Evolutionary conservation across 352 stramenopile genomes (phyloP).

Genomic region (Pythium folliculosum): DNA sequence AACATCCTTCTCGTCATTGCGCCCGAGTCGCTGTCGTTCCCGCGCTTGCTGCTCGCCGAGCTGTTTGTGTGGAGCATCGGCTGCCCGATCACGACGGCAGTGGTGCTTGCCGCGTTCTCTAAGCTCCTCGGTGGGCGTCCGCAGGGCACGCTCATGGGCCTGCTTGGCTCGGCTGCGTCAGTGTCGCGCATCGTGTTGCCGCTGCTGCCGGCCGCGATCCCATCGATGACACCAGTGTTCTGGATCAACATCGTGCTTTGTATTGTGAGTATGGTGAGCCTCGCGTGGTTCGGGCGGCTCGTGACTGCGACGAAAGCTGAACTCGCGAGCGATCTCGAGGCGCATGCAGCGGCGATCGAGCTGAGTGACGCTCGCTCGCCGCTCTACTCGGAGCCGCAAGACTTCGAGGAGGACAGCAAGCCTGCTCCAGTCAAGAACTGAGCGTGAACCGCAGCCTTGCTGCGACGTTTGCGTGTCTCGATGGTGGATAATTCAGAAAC

Average conservation of each 20-base stretch:
- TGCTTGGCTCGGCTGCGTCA: constrained; percentile 69
- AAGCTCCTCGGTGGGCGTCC: constrained; percentile 65
- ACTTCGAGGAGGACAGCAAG: constrained; percentile 19
- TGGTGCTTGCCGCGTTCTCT: constrained; percentile 70
- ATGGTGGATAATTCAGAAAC: too few species aligned
- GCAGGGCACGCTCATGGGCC: constrained; percentile 73
- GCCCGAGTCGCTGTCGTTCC: constrained; percentile 42
- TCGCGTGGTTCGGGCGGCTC: constrained; percentile 64
- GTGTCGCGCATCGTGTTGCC: constrained; percentile 70
- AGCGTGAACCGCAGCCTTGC: constrained; percentile 15
- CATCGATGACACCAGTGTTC: constrained; percentile 65
- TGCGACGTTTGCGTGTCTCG: too few species aligned
- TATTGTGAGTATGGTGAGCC: constrained; percentile 44
- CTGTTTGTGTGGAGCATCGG: constrained; percentile 75
- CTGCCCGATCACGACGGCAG: constrained; percentile 25
- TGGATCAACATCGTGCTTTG: constrained; percentile 65
- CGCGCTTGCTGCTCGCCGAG: constrained; percentile 44
- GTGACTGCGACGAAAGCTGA: constrained; percentile 39
- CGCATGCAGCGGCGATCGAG: constrained; percentile 16
- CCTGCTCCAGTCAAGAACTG: background rate
- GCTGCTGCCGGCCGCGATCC: constrained; percentile 58
- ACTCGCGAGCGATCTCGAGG: constrained; percentile 42
- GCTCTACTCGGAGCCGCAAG: constrained; percentile 34
- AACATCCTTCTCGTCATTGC: constrained; percentile 55
- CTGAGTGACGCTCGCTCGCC: constrained; percentile 41